Evolutionary conservation across 129 eudicot genomes (phyloP), one percentile per base, ranked within the genome.

Genomic region (Gnaphalium uliginosum): DNA sequence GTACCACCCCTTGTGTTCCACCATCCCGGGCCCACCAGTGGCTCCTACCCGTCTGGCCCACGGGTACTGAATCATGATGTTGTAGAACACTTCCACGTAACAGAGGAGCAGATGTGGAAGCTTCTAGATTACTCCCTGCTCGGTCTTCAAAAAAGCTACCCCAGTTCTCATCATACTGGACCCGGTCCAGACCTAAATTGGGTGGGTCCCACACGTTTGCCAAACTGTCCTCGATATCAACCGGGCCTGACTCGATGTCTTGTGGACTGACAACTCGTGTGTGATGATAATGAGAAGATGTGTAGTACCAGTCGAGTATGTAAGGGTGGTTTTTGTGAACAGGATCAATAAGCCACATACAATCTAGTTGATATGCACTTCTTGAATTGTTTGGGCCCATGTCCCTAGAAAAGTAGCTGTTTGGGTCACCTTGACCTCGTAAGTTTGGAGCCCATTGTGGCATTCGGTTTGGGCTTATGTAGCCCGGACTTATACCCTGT

Each of bases 11-110:
- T 46, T 46, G 6, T 1, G 69, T 66, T 7, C 74, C 74, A 18
- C 76, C 72, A 41, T 63, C 78, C 37, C 96, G 69, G 32, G 87
- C 97, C 98, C 98, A 94, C 98, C 98, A 94, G 23, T 86, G 92
- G 84, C 93, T 89, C 72, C 80, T 76, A 0, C 83, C 82, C 32
- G 86, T 71, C 24, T 77, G 82, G 11, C 66, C 83, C 33, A 58
- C 58, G 10, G 37, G 64, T n/a, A 75, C 88, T 0, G 79, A 75
- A 29, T 86, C 88, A 21, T 83, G 84, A 50, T 90, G 95, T 13
- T 78, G 89, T 48, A 93, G 65, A 1, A 93, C 81, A n/a, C 96
- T 93, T 79, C 84, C 82, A 7, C 27, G 80, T 78, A 87, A 78
- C 50, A 89, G 48, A 17, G 96, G 89, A 70, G 84, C 91, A 1